Conservation (phyloP, 2,329 filamentous ascomycete genomes). For the Nemania diffusa region DNA sequence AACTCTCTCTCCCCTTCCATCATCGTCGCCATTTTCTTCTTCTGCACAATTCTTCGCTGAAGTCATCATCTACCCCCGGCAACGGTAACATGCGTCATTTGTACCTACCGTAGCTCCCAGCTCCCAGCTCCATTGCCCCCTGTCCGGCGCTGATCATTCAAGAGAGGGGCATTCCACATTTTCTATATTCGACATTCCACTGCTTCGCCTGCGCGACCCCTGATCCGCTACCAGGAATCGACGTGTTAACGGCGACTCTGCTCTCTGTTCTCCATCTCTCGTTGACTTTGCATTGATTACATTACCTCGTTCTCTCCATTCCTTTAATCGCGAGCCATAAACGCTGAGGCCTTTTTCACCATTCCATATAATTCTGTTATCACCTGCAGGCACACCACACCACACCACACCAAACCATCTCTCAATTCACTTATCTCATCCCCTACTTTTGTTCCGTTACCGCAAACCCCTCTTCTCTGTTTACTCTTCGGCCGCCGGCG, state of each 20-base stretch:
- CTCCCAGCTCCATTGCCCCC: slow-evolving; percentile 11
- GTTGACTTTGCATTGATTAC: slow-evolving; percentile 9
- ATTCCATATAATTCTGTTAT: slow-evolving; percentile 1
- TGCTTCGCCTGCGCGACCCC: slow-evolving; percentile 24
- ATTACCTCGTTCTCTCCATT: slow-evolving; percentile 8
- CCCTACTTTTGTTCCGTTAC: background rate
- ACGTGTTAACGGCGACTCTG: slow-evolving; percentile 20
- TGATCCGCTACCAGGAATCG: slow-evolving; percentile 21
- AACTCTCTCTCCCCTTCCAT: background rate
- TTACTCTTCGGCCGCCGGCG: background rate
- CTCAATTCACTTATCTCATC: background rate
- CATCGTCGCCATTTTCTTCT: background rate
- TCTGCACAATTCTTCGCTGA: background rate
- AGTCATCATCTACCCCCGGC: background rate
- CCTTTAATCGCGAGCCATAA: slow-evolving; percentile 5
- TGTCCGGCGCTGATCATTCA: slow-evolving; percentile 24
- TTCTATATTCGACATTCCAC: slow-evolving; percentile 30
- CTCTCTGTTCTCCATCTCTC: slow-evolving; percentile 16
- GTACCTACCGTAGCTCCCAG: slow-evolving; percentile 5
- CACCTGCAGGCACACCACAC: background rate
- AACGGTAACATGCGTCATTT: slow-evolving; percentile 15
- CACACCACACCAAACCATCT: background rate
- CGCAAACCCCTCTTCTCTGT: background rate
- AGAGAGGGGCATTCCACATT: slow-evolving; percentile 37
- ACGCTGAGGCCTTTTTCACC: background rate